Base-by-base conservation (phyloP, 345 rosid genomes). In the Salix udensis region DNA sequence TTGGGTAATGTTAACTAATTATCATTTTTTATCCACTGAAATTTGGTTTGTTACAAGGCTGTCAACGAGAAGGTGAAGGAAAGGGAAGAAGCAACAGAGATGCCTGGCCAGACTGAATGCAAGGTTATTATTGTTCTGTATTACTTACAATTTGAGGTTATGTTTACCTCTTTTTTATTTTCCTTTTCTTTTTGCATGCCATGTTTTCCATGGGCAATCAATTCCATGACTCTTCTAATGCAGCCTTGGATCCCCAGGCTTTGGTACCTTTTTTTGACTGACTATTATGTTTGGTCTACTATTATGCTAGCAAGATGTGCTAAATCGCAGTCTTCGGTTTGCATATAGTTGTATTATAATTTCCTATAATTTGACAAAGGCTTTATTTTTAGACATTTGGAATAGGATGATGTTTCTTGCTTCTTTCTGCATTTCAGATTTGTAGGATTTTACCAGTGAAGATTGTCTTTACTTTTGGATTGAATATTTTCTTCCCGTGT, bases 61-160 rank as follows among this genome's bases (percentile, higher is more conserved):
- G 78, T 84, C 39, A 91, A 85, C 87, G 96, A 91, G 60, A 90
- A 81, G 74, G 77, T 73, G 70, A 87, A 86, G 79, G 98, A 89
- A 78, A 81, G 67, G 74, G 96, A 94, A 76, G 97, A 90, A 55
- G 75, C 76, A 23, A 68, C 53, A 48, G 97, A 96, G 78, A 83
- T 76, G 78, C 78, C 81, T 1, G 86, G 80, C 78, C 93, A 78
- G 88, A 79, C 88, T 77, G 97, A 94, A 80, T 96, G 99, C 92
- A 94, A 94, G 98, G 99, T 92, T 79, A 36, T 44, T 77, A 70
- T 77, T 53, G 10, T 66, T 67, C 34, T 26, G 37, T 74, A 65
- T 15, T 65, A 39, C n/a, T 65, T 8, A 28, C 4, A 65, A 65
- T 12, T 65, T 60, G 44, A n/a, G 26, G 23, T 46, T 31, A 30